A percentile compares a stretch with the other conserved stretches of the same genome.
phyloP scores from a whole-genome alignment of 2,329 filamentous ascomycete genomes.

The Aspergillus jensenii region DNA sequence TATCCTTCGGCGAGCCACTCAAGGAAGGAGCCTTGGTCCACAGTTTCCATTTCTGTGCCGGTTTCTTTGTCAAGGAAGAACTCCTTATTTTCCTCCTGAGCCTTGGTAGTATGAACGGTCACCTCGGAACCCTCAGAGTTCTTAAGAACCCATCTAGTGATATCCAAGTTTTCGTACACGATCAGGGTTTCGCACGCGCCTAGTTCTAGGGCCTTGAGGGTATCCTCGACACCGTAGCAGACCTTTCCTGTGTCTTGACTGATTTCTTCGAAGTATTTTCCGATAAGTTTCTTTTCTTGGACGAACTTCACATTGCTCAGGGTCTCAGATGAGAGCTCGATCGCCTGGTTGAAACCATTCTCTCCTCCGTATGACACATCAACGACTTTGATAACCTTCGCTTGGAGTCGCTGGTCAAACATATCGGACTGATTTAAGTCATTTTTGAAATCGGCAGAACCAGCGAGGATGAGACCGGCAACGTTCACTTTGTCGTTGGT shows the following conservation, averaged over 20 bases:
- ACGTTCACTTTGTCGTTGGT: slow-evolving; percentile 98
- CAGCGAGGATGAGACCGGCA: slow-evolving; percentile 88
- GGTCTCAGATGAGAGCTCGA: slow-evolving; percentile 91
- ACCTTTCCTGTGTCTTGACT: slow-evolving; percentile 95
- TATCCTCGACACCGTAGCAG: slow-evolving; percentile 98
- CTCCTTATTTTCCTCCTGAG: slow-evolving; percentile 75
- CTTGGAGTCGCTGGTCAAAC: slow-evolving; percentile 86
- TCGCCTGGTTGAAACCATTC: slow-evolving; percentile 99
- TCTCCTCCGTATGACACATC: slow-evolving; percentile 98
- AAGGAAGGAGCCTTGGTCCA: slow-evolving; percentile 87
- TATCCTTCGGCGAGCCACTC: slow-evolving; percentile 99
- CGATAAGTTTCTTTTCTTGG: slow-evolving; percentile 99
- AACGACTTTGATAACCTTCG: slow-evolving; percentile 99
- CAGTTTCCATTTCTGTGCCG: slow-evolving; percentile 94
- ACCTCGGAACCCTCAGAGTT: slow-evolving; percentile 69
- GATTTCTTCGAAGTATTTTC: slow-evolving; percentile 98
- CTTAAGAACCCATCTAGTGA: slow-evolving; percentile 89
- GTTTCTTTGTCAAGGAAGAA: slow-evolving; percentile 95
- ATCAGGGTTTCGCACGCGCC: slow-evolving; percentile 94
- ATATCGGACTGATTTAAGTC: slow-evolving; percentile 96
- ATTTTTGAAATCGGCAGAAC: slow-evolving; percentile 99
- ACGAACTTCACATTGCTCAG: slow-evolving; percentile 99
- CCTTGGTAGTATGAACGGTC: slow-evolving; percentile 84
- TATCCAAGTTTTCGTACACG: slow-evolving; percentile 94
- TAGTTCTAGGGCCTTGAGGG: slow-evolving; percentile 91